Base-by-base conservation (phyloP, 75 land plant genomes). In the Cunninghamia lanceolata region DNA sequence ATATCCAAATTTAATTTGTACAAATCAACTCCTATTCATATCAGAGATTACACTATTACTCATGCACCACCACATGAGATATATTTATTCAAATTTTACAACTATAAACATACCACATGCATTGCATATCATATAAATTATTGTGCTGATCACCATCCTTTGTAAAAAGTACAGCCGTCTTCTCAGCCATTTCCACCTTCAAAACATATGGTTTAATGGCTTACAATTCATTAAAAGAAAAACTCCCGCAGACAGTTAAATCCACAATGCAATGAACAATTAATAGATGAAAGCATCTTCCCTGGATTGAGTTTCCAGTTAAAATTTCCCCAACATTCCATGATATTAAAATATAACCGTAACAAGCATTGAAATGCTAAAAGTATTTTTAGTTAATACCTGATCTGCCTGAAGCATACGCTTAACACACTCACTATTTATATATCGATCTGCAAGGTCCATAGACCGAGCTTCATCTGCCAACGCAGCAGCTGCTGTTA, bases 71-170 rank as follows among this genome's bases (percentile, higher is more conserved):
- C 30, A 45, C 82, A 80, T 45, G 34, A 45, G 43, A 79, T 79
- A 39, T 40, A 85, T 39, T 76, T 15, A 39, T 17, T 50, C 52
- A 36, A 46, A 43, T 30, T 53, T 52, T 28, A n/a, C 32, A 66
- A 87, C 40, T 66, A 87, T 30, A 68, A 50, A 88, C 95, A 70
- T 35, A 98, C 99, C 99, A 98, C 99, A 98, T 98, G 93, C 99
- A 96, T 88, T 98, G 99, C 99, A 98, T 98, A 87, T 98, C 99
- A 92, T 97, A 96, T 86, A 98, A 92, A 83, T 96, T 98, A 87
- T 98, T 98, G 88, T 98, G 99, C 85, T 98, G 99, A 78, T 98
- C 99, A 6, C 99, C 99, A 86, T 98, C 99, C 92, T 98, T 98
- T 7, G 99, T 98, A 88, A 98, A 98, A 85, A 96, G 89, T 19